These are phyloP conservation scores for Colletotrichum incanum DNA, from an alignment of 2,329 filamentous ascomycete genomes.

Conservation along the genomic window DNA sequence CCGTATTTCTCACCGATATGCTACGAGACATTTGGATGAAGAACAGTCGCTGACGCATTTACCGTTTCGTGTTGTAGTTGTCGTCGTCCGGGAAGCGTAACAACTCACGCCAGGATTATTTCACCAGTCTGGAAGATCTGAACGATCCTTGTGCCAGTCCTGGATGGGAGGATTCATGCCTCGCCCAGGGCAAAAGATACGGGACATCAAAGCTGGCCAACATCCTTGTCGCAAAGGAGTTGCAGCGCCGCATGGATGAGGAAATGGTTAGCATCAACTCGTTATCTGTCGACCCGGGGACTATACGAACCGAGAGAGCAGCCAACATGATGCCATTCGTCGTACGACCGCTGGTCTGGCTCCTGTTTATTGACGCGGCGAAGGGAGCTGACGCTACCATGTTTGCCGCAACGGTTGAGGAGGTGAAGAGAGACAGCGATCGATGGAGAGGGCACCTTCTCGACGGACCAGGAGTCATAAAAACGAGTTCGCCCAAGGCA, in stretches of 20 bases:
- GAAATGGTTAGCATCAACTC: constrained; percentile 64
- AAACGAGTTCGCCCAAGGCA: neutral
- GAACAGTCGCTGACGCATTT: neutral
- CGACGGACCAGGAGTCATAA: neutral
- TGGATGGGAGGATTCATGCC: neutral
- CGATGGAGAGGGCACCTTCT: constrained; percentile 1
- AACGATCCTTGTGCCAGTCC: neutral
- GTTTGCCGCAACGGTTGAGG: constrained; percentile 50
- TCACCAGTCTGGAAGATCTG: neutral
- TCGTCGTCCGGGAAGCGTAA: neutral
- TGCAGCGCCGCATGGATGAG: constrained; percentile 60
- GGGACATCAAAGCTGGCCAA: constrained; percentile 66
- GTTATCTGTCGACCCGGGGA: constrained; percentile 45
- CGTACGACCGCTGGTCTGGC: constrained; percentile 46
- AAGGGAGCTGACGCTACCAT: constrained; percentile 50
- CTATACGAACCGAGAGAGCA: constrained; percentile 45
- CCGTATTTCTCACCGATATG: neutral
- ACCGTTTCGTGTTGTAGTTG: neutral
- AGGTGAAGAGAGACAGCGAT: constrained; percentile 41
- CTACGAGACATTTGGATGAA: neutral
- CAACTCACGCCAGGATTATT: neutral
- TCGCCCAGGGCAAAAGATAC: constrained; percentile 50
- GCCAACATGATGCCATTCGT: constrained; percentile 45
- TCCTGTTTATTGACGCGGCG: constrained; percentile 45
- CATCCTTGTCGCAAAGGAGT: constrained; percentile 61